These are phyloP conservation scores for Eucalyptus guilfoylei DNA, from an alignment of 345 rosid species.

Conservation along the genomic window DNA sequence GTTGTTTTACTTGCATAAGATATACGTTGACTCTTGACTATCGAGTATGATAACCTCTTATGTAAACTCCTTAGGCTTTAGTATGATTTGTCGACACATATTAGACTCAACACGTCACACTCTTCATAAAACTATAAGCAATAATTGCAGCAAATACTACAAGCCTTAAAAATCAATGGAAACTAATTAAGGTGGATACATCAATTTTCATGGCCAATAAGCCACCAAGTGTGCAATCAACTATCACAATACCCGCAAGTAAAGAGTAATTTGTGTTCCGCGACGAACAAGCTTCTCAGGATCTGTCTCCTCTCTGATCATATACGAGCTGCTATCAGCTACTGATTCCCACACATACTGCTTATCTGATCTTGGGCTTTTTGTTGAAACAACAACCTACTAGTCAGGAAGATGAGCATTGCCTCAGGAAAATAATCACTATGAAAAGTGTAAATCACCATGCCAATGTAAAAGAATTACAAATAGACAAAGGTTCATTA, in stretches of 20 bases:
- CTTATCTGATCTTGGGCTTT: constrained; percentile 92
- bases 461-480: neutral
- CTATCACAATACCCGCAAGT: constrained; percentile 43
- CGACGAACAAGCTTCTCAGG: constrained; percentile 65
- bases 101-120: neutral
- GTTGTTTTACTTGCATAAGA: neutral
- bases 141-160: neutral
- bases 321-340: constrained; percentile 86
- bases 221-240: neutral
- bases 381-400: constrained; percentile 90
- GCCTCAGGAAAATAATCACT: neutral
- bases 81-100: neutral
- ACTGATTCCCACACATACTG: constrained; percentile 91
- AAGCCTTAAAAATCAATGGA: neutral
- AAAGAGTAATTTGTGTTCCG: constrained; percentile 92
- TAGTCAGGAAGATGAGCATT: neutral
- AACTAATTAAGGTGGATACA: neutral
- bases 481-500: neutral
- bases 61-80: neutral
- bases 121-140: neutral
- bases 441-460: neutral
- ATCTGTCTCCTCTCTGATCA: constrained; percentile 81
- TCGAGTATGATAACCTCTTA: neutral
- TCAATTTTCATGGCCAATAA: neutral
- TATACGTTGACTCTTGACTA: neutral